Evolutionary conservation across 495 filamentous ascomycete genomes (phyloP), one percentile per base, ranked within the genome.

Genomic region (Penicillium pancosmium): DNA sequence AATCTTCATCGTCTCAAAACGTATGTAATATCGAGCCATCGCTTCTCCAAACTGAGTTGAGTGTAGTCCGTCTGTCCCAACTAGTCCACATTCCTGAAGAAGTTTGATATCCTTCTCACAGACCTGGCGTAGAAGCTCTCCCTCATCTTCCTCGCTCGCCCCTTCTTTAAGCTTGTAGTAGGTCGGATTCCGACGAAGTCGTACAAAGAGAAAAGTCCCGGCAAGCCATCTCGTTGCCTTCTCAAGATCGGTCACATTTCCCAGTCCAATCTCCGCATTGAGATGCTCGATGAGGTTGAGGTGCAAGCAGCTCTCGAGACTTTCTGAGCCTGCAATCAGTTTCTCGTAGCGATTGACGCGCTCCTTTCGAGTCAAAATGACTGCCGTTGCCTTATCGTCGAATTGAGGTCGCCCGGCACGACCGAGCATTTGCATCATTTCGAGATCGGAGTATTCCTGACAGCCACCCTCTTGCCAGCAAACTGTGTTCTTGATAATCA

Each of bases 361-460:
- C 18, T 87, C 78, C 10, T 74, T 77, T 23, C 85, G 82, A 0
- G 94, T 97, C 73, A 98, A 84, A 52, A 98, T 96, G 23, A 97
- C 87, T 11, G 91, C 94, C 21, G 87, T 84, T 18, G 91, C 93
- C 62, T 78, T 91, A 49, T 89, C 80, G 59, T 96, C 94, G 61
- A 96, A 98, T 71, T 98, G 94, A 3, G 94, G 94, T 4, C 94
- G 81, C 0, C 94, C 94, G 36, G 94, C 93, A 50, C 94, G 87
- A 21, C 94, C 94, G 31, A 98, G 82, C 94, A 98, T 98, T 68
- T 98, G 94, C 91, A 96, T 97, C 59, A 98, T 84, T 63, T 98
- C 94, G 16, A 98, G 77, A 68, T 97, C 93, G 0, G 90, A 86
- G 62, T 94, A 96, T 68, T 98, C 92, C 52, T 87, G 82, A 18